Conservation (phyloP, 2,329 filamentous ascomycete species). For the Aspergillus alliaceus region DNA sequence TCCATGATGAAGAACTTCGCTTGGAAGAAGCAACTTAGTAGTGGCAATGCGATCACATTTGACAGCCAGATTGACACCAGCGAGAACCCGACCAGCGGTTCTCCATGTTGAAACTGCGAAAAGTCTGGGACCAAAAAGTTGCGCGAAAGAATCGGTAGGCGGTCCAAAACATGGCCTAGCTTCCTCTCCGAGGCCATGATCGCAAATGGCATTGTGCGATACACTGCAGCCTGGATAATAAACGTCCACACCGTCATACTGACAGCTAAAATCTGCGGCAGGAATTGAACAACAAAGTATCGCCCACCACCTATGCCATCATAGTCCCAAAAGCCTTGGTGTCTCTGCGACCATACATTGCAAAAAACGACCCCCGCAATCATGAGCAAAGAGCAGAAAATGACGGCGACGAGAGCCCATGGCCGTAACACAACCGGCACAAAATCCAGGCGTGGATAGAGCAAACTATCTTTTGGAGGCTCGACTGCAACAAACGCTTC, state of each 20-base stretch:
- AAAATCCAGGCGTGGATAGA: constrained; percentile 62
- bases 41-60: constrained; percentile 71
- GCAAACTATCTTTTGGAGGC: constrained; percentile 43
- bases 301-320: constrained; percentile 66
- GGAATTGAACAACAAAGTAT: constrained; percentile 84
- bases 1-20: constrained; percentile 62
- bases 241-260: constrained; percentile 75
- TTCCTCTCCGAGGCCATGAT: constrained; percentile 68
- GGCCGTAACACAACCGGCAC: constrained; percentile 71
- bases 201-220: constrained; percentile 74
- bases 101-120: constrained; percentile 67
- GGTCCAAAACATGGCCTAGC: constrained; percentile 61
- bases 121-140: constrained; percentile 69
- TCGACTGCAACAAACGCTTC: constrained; percentile 52
- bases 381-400: constrained; percentile 67
- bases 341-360: constrained; percentile 64
- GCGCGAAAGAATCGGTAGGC: constrained; percentile 59
- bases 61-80: constrained; percentile 73
- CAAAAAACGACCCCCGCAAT: constrained; percentile 70
- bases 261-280: constrained; percentile 75
- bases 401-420: constrained; percentile 61
- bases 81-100: constrained; percentile 65
- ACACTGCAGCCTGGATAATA: constrained; percentile 70
- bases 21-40: constrained; percentile 76
- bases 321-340: constrained; percentile 69